These are phyloP conservation scores for Helicostylum pulchrum DNA, from an alignment of 192 early-diverging fungal genomes.

Conservation along the genomic window DNA sequence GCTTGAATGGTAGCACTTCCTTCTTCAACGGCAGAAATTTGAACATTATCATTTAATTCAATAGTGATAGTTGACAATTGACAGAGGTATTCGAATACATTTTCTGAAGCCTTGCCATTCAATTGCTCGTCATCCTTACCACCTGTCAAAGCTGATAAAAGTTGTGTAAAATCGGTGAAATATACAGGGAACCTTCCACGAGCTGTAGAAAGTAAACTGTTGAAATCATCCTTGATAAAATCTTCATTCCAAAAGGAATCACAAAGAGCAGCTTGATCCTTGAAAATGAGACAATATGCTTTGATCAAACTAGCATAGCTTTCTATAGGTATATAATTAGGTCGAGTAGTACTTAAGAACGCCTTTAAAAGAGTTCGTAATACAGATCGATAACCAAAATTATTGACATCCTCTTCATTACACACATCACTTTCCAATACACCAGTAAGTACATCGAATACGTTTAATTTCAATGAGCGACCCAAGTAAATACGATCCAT, in stretches of 20 bases:
- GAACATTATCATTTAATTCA: slow-evolving; percentile 2
- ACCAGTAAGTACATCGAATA: slow-evolving; percentile 14
- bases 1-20: slow-evolving; percentile 2
- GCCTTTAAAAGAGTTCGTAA: slow-evolving; percentile 1
- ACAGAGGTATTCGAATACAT: slow-evolving; percentile 23
- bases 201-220: slow-evolving; percentile 17
- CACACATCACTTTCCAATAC: slow-evolving; percentile 14
- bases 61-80: slow-evolving; percentile 9
- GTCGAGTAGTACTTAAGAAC: slow-evolving; percentile 20
- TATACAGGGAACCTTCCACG: slow-evolving; percentile 23
- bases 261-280: slow-evolving; percentile 18
- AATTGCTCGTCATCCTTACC: background rate
- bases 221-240: background rate
- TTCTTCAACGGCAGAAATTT: background rate
- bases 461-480: slow-evolving; percentile 15
- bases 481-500: slow-evolving; percentile 17
- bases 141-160: slow-evolving; percentile 21
- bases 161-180: slow-evolving; percentile 16
- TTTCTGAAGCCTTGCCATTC: slow-evolving; percentile 7
- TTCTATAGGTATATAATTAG: slow-evolving; percentile 18
- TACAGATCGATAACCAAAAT: slow-evolving; percentile 8
- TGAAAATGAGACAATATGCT: slow-evolving; percentile 5
- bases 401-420: slow-evolving; percentile 14
- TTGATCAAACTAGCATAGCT: slow-evolving; percentile 18
- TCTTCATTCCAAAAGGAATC: slow-evolving; percentile 25